These are phyloP conservation scores for Aphanomyces cochlioides DNA, from an alignment of 352 stramenopile genomes.

Conservation along the genomic window DNA sequence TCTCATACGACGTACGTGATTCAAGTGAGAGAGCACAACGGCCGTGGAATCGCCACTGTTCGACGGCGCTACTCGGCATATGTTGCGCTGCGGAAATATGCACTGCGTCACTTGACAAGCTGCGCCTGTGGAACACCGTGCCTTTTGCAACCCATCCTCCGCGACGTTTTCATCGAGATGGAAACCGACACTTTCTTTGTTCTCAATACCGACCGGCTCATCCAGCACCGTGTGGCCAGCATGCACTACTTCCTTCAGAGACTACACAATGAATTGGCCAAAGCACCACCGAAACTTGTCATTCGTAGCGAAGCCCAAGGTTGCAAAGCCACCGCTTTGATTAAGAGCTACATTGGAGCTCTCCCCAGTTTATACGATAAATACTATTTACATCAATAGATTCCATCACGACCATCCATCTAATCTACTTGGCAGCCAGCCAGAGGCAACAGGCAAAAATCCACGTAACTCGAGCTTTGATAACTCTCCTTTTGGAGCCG, in stretches of 20 bases:
- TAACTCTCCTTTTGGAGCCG: too few relatives aligned
- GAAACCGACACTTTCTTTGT: not conserved
- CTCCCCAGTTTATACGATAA: too few relatives aligned
- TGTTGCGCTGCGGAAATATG: not conserved
- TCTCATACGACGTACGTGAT: not conserved
- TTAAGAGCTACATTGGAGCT: slow-evolving; percentile 1
- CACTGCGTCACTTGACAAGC: not conserved
- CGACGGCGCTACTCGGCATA: slow-evolving; percentile 9
- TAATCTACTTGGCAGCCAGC: too few relatives aligned
- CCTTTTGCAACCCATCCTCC: not conserved
- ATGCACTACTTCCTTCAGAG: not conserved
- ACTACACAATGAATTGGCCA: not conserved
- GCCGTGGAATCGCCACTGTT: not conserved
- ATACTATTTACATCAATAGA: too few relatives aligned
- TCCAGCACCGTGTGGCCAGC: not conserved
- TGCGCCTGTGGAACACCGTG: not conserved
- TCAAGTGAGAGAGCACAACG: not conserved
- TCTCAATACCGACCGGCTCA: not conserved
- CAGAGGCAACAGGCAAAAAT: too few relatives aligned
- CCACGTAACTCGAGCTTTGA: too few relatives aligned
- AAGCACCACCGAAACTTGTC: not conserved
- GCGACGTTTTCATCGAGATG: not conserved
- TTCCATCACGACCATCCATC: too few relatives aligned
- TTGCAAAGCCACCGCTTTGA: slow-evolving; percentile 11
- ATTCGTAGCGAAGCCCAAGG: not conserved